Evolutionary conservation across 768 basidiomycete genomes (phyloP).

Genomic region (Boletus subparvulus): DNA sequence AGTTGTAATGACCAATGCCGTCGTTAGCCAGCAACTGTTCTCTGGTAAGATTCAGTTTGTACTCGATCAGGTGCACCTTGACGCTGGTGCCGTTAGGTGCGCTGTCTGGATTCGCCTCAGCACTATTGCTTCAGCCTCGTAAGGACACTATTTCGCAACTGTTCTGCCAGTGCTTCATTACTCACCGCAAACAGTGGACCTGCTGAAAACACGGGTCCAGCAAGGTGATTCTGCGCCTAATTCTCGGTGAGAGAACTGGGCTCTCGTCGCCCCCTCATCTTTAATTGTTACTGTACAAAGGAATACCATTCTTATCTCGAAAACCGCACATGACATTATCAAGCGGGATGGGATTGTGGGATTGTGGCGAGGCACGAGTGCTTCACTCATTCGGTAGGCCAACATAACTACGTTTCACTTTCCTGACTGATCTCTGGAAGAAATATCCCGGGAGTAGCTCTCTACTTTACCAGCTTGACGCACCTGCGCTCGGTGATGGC

Average conservation of each 20-base stretch:
- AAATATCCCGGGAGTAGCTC: constrained; percentile 89
- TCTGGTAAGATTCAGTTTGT: constrained; percentile 19
- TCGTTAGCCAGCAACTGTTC: constrained; percentile 29
- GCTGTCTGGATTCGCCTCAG: constrained; percentile 74
- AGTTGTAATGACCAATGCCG: constrained; percentile 24
- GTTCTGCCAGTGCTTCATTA: background rate
- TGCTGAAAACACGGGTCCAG: constrained; percentile 90
- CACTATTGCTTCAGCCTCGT: constrained; percentile 77
- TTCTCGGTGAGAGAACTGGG: constrained; percentile 36
- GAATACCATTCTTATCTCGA: constrained; percentile 44
- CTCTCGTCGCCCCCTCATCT: background rate
- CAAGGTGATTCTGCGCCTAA: constrained; percentile 59
- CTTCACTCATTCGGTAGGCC: constrained; percentile 69
- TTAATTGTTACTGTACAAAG: constrained; percentile 17
- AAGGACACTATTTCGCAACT: constrained; percentile 21
- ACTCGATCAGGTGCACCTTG: background rate
- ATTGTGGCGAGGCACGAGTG: constrained; percentile 85
- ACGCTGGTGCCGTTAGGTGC: constrained; percentile 49
- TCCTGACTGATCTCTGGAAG: constrained; percentile 38
- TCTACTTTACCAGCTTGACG: constrained; percentile 87
- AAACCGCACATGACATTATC: constrained; percentile 57
- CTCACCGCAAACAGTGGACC: constrained; percentile 57
- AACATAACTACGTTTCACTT: background rate
- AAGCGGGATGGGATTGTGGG: constrained; percentile 62
- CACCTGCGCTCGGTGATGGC: constrained; percentile 80